Conservation (phyloP, 768 basidiomycete genomes). For the Boletus tylopilopsis region DNA sequence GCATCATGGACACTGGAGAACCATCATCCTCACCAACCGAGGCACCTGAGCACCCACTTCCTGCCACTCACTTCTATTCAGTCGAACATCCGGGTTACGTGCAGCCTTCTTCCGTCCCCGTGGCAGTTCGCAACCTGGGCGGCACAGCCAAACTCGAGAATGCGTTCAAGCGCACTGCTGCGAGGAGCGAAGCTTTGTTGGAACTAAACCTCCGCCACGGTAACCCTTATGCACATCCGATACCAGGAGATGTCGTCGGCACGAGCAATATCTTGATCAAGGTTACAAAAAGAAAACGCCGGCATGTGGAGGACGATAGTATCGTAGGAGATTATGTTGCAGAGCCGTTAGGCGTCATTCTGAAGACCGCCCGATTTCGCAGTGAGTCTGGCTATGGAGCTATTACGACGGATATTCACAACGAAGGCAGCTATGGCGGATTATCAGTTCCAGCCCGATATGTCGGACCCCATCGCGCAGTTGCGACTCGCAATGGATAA, state of each 20-base stretch:
- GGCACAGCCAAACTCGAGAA: slow-evolving; percentile 67
- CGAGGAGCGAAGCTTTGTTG: slow-evolving; percentile 60
- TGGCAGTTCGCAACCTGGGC: slow-evolving; percentile 64
- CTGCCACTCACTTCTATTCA: slow-evolving; percentile 64
- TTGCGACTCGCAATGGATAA: slow-evolving; percentile 70
- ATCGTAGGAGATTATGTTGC: slow-evolving; percentile 67
- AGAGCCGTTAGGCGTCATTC: slow-evolving; percentile 68
- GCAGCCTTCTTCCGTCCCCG: slow-evolving; percentile 50
- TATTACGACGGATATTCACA: not conserved
- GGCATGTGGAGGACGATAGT: slow-evolving; percentile 26
- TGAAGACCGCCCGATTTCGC: slow-evolving; percentile 85
- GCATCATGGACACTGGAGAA: slow-evolving; percentile 12
- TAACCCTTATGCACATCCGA: slow-evolving; percentile 78
- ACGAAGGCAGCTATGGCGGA: slow-evolving; percentile 80
- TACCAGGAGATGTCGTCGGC: slow-evolving; percentile 73
- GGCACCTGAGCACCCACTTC: slow-evolving; percentile 44
- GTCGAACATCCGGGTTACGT: slow-evolving; percentile 93
- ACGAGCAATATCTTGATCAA: slow-evolving; percentile 84
- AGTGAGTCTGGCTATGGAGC: slow-evolving; percentile 48
- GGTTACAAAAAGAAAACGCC: slow-evolving; percentile 70
- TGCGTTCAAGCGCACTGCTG: slow-evolving; percentile 68
- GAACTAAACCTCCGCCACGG: slow-evolving; percentile 75
- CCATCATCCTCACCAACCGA: slow-evolving; percentile 13
- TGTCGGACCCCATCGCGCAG: slow-evolving; percentile 63
- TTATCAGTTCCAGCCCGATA: slow-evolving; percentile 81